These are phyloP conservation scores for Theobroma grandiflorum DNA, from an alignment of 441 rosid species.

Conservation along the genomic window DNA sequence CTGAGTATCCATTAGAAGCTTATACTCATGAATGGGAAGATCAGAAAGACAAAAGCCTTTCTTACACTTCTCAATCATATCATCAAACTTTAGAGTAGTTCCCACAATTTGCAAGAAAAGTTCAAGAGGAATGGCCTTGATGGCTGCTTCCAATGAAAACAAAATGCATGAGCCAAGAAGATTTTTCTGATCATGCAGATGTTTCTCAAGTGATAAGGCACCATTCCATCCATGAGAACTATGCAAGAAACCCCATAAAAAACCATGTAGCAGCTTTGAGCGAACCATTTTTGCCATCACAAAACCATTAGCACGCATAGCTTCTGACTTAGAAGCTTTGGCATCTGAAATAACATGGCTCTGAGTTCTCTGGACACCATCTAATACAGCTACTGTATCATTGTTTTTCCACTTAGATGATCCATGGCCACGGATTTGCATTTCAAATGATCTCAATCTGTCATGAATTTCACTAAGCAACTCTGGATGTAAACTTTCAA, in stretches of 20 bases:
- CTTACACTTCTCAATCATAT: slow-evolving; percentile 84
- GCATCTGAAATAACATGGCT: slow-evolving; percentile 53
- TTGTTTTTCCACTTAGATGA: slow-evolving; percentile 56
- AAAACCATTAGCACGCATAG: slow-evolving; percentile 95
- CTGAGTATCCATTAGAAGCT: slow-evolving; percentile 74
- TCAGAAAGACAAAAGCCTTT: slow-evolving; percentile 73
- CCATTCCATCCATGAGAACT: slow-evolving; percentile 62
- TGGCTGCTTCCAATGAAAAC: slow-evolving; percentile 81
- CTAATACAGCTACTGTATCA: slow-evolving; percentile 73
- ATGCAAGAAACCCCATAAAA: slow-evolving; percentile 80
- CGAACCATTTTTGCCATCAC: slow-evolving; percentile 96
- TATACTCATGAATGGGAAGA: slow-evolving; percentile 79
- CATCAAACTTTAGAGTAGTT: slow-evolving; percentile 67
- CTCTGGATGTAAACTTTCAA: slow-evolving; percentile 65
- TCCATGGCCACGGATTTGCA: slow-evolving; percentile 73
- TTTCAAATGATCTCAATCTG: slow-evolving; percentile 81
- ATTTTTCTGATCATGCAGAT: slow-evolving; percentile 38
- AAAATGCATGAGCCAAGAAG: slow-evolving; percentile 53
- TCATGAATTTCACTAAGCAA: slow-evolving; percentile 75
- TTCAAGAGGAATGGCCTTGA: slow-evolving; percentile 83
- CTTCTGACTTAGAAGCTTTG: slow-evolving; percentile 64
- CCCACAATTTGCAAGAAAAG: slow-evolving; percentile 92
- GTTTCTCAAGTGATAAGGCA: slow-evolving; percentile 48
- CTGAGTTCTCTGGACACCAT: slow-evolving; percentile 76
- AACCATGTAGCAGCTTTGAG: slow-evolving; percentile 82